These are phyloP conservation scores for Chaetomium globosum DNA, from an alignment of 2,329 filamentous ascomycete genomes.

Conservation along the genomic window DNA sequence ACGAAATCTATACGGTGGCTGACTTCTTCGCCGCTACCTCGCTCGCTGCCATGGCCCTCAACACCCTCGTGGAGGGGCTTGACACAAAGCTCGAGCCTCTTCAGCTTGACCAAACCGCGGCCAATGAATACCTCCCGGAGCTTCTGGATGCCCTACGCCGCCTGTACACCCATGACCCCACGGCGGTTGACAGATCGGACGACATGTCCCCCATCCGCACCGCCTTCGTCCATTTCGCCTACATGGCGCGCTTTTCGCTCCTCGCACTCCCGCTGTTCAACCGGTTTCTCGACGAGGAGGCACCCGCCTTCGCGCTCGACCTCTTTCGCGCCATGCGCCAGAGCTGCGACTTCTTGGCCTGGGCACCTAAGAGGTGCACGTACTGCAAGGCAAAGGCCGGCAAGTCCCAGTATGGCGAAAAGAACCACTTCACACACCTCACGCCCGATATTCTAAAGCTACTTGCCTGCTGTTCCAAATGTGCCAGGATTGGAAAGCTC, in stretches of 20 bases:
- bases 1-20: slow-evolving; percentile 33
- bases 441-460: slow-evolving; percentile 25
- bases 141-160: slow-evolving; percentile 32
- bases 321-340: slow-evolving; percentile 33
- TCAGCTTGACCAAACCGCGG: slow-evolving; percentile 27
- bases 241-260: slow-evolving; percentile 31
- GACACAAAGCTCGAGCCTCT: slow-evolving; percentile 25
- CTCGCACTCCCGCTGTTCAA: slow-evolving; percentile 30
- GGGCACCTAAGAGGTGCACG: slow-evolving; percentile 27
- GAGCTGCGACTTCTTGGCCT: slow-evolving; percentile 30
- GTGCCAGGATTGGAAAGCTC: slow-evolving; percentile 27
- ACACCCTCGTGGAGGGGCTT: slow-evolving; percentile 30
- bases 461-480: slow-evolving; percentile 23
- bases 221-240: slow-evolving; percentile 31
- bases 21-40: slow-evolving; percentile 33
- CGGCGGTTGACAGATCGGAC: slow-evolving; percentile 1
- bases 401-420: slow-evolving; percentile 25
- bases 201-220: slow-evolving; percentile 18
- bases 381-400: slow-evolving; percentile 28
- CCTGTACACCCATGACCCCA: slow-evolving; percentile 30
- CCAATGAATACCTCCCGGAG: slow-evolving; percentile 31
- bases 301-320: slow-evolving; percentile 30
- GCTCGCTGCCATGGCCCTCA: slow-evolving; percentile 32
- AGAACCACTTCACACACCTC: slow-evolving; percentile 32
- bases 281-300: slow-evolving; percentile 27